phyloP scores from a whole-genome alignment of 108 stramenopile genomes.

The Cyclotella atomus region DNA sequence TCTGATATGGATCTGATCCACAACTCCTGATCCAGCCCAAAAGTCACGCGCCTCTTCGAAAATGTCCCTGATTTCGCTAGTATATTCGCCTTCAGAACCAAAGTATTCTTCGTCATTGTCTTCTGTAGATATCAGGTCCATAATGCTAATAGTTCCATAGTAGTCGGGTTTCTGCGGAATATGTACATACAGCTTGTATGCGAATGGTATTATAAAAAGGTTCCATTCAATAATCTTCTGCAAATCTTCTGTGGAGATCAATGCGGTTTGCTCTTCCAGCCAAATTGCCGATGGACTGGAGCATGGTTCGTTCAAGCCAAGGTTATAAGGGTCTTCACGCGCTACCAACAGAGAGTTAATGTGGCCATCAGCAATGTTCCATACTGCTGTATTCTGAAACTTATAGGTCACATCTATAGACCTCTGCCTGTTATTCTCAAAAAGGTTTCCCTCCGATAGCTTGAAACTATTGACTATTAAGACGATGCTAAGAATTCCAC shows the following conservation, averaged over 20 bases:
- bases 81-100: constrained; percentile 42
- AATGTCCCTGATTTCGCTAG: constrained; percentile 27
- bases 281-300: constrained; percentile 35
- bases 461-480: neutral
- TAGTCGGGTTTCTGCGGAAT: neutral
- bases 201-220: constrained; percentile 29
- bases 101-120: constrained; percentile 45
- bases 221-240: constrained; percentile 37
- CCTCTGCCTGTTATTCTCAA: neutral
- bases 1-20: constrained; percentile 25
- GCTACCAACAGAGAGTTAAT: constrained; percentile 17
- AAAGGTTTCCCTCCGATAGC: constrained; percentile 10
- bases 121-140: neutral
- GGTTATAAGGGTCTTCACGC: constrained; percentile 11
- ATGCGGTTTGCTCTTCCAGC: constrained; percentile 15
- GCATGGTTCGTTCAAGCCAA: constrained; percentile 11
- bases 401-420: neutral
- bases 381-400: neutral
- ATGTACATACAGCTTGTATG: constrained; percentile 39
- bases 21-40: constrained; percentile 33
- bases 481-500: neutral
- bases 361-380: neutral
- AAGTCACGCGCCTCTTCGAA: constrained; percentile 32
- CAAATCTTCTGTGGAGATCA: constrained; percentile 22
- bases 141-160: neutral